Evolutionary conservation across 345 rosid genomes (phyloP), one percentile per base, ranked within the genome.

Genomic region (Lenwebbia sp.): DNA sequence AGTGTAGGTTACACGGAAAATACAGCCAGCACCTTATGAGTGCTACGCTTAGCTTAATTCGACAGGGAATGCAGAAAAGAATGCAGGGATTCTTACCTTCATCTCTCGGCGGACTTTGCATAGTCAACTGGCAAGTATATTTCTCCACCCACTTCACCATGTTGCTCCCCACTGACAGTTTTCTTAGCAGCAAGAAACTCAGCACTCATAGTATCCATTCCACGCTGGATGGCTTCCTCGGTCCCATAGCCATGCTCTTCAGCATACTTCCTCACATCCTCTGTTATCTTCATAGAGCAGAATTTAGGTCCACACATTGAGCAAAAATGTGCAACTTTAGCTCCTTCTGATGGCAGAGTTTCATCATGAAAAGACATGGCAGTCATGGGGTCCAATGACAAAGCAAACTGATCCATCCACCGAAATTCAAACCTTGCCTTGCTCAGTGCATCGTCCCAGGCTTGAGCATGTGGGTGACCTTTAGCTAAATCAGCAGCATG

Each of bases 251-350:
- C 99, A 89, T 97, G 97, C 92, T 95, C 96, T 90, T 96, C 98
- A 49, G 99, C 99, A 86, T 96, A 98, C 91, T 93, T 98, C 40
- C 99, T 89, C 86, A 98, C 96, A 85, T 98, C 99, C 92, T 98
- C 99, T 10, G 99, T 98, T 91, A 96, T 98, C 99, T 94, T 98
- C 99, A 98, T 98, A 17, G 99, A 98, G 93, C 99, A 98, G 90
- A 98, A 98, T 75, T 98, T 98, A 10, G 98, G 99, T 51, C 99
- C 99, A 54, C 99, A 98, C 99, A 98, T 95, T 47, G 99, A 98
- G 91, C 99, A 98, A 85, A 98, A 98, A 83, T 96, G 99, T 2
- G 99, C 99, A 78, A 98, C 97, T 92, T 98, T 96, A 74, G 99
- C 99, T 88, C 99, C 99, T 33, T 98, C 99, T 84, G 99, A 91